phyloP scores from a whole-genome alignment of 306 rosid genomes.

The Dalbergia cochinchinensis region DNA sequence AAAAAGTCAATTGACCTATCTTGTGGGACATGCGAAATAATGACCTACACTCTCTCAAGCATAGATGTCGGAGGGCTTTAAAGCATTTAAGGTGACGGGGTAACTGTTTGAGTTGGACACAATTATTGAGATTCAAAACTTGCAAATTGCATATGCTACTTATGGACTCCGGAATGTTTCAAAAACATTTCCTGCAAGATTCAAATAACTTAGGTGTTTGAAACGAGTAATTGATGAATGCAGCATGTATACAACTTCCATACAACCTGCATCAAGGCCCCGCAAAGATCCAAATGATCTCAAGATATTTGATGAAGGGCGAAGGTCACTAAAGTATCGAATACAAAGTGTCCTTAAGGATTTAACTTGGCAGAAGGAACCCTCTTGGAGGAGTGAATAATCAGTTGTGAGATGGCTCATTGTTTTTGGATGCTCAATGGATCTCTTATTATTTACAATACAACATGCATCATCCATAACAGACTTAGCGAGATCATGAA shows the following conservation, averaged over 20 bases:
- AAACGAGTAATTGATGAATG: neutral
- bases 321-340: neutral
- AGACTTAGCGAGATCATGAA: constrained; percentile 44
- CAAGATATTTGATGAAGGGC: neutral
- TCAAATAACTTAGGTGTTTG: constrained; percentile 34
- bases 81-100: neutral
- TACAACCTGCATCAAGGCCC: neutral
- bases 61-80: constrained; percentile 14
- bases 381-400: neutral
- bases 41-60: neutral
- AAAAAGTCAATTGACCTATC: constrained; percentile 9
- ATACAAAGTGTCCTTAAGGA: neutral
- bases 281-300: constrained; percentile 24
- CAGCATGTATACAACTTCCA: neutral
- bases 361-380: neutral
- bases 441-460: neutral
- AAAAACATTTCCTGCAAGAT: neutral
- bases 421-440: neutral
- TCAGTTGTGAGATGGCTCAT: constrained; percentile 14
- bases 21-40: constrained; percentile 19
- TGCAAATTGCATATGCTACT: constrained; percentile 22
- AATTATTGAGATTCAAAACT: neutral
- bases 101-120: neutral
- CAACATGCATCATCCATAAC: neutral
- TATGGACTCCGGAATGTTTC: constrained; percentile 19